These are phyloP conservation scores for Hagleromyces aurorensis DNA, from an alignment of 805 yeast genomes.

Conservation along the genomic window DNA sequence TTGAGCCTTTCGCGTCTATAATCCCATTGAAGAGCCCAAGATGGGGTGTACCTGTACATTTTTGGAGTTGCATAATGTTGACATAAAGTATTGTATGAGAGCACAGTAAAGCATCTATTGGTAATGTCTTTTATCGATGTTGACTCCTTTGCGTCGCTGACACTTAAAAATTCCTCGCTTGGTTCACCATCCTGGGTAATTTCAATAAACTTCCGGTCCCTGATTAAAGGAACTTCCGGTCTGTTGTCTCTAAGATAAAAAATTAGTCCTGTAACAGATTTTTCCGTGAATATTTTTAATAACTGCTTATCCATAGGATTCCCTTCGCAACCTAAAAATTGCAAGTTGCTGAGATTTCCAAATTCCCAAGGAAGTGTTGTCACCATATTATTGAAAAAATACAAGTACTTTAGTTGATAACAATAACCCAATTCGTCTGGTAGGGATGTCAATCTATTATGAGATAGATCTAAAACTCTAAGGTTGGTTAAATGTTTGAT, in stretches of 20 bases:
- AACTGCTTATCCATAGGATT: slow-evolving; percentile 66
- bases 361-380: slow-evolving; percentile 71
- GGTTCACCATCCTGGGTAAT: slow-evolving; percentile 70
- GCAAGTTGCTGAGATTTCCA: slow-evolving; percentile 76
- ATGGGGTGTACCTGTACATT: slow-evolving; percentile 89
- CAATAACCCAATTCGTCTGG: slow-evolving; percentile 83
- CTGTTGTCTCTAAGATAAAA: slow-evolving; percentile 75
- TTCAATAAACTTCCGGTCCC: slow-evolving; percentile 76
- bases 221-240: slow-evolving; percentile 56
- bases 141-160: slow-evolving; percentile 27
- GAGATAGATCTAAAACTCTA: slow-evolving; percentile 78
- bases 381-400: slow-evolving; percentile 81
- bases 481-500: slow-evolving; percentile 64
- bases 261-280: slow-evolving; percentile 79
- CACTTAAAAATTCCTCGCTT: slow-evolving; percentile 22
- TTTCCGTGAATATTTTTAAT: slow-evolving; percentile 62
- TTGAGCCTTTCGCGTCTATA: slow-evolving; percentile 72
- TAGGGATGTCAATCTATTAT: slow-evolving; percentile 60
- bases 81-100: slow-evolving; percentile 87
- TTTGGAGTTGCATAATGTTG: slow-evolving; percentile 91
- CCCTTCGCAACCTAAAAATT: slow-evolving; percentile 89
- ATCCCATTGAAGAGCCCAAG: slow-evolving; percentile 96
- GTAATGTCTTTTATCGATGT: slow-evolving; percentile 17
- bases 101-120: slow-evolving; percentile 53
- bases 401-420: slow-evolving; percentile 69